Conservation (phyloP, 2,329 filamentous ascomycete genomes). For the Aureobasidium melanogenum region DNA sequence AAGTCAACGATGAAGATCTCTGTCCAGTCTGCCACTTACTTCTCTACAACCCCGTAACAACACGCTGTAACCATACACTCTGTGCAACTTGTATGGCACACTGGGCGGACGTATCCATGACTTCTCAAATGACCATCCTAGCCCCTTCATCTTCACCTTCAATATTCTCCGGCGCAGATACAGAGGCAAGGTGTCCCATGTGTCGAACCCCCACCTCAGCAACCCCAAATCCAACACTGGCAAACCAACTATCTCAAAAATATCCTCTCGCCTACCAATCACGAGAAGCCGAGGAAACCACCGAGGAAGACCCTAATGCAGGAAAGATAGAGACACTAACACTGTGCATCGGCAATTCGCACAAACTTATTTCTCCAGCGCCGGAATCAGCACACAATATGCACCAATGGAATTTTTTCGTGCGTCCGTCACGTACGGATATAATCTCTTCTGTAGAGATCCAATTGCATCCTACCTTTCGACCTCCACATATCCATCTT, state of each 20-base stretch:
- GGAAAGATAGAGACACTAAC: conserved; percentile 30
- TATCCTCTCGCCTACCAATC: conserved; percentile 31
- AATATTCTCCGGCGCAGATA: not conserved
- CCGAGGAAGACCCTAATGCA: conserved; percentile 19
- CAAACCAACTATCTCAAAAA: conserved; percentile 22
- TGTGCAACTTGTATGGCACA: conserved; percentile 39
- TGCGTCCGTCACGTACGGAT: conserved; percentile 34
- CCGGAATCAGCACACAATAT: conserved; percentile 23
- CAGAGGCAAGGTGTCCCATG: conserved; percentile 6
- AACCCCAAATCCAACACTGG: conserved; percentile 27
- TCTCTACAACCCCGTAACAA: conserved; percentile 34
- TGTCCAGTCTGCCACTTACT: conserved; percentile 40
- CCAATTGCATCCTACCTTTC: conserved; percentile 35
- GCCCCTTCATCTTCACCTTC: not conserved
- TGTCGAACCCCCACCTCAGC: conserved; percentile 27
- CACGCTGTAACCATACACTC: conserved; percentile 34
- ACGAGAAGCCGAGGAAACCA: conserved; percentile 28
- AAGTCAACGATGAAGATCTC: conserved; percentile 27
- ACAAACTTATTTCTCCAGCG: conserved; percentile 22
- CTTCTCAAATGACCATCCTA: conserved; percentile 30
- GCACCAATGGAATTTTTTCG: conserved; percentile 41
- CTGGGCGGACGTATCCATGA: conserved; percentile 35
- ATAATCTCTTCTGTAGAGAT: conserved; percentile 37
- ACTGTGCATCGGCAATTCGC: conserved; percentile 37
- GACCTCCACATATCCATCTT: conserved; percentile 27